Conservation (phyloP, 305 asterid species). For the Rubia tinctorum region DNA sequence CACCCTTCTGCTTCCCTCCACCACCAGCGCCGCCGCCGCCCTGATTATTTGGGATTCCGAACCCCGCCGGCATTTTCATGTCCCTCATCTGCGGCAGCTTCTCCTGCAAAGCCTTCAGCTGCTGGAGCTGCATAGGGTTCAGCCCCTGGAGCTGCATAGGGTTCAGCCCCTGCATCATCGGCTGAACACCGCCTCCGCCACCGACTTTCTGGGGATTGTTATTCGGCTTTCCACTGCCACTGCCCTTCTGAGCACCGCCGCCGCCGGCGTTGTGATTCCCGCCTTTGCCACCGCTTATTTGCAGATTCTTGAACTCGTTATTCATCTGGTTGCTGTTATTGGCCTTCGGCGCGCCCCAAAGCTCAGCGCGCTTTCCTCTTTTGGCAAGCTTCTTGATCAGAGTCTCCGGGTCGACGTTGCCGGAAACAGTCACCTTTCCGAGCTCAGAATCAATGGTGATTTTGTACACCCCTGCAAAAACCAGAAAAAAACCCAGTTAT, state of each 20-base stretch:
- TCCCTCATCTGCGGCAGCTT: conserved; percentile 59
- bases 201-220: conserved; percentile 51
- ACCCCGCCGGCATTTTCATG: conserved; percentile 33
- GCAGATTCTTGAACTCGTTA: conserved; percentile 64
- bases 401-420: conserved; percentile 66
- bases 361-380: conserved; percentile 76
- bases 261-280: conserved; percentile 41
- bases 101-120: conserved; percentile 68
- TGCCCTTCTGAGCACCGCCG: conserved; percentile 27
- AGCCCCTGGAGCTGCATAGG: conserved; percentile 47
- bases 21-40: conserved; percentile 30
- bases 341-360: conserved; percentile 73
- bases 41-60: conserved; percentile 32
- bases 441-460: conserved; percentile 65
- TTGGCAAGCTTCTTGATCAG: conserved; percentile 72
- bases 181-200: conserved; percentile 14
- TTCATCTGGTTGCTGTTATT: conserved; percentile 33
- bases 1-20: conserved; percentile 33
- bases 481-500: background rate
- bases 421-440: conserved; percentile 79
- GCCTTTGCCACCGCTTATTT: conserved; percentile 52
- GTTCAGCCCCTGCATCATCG: conserved; percentile 35
- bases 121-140: conserved; percentile 56
- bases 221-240: conserved; percentile 26
- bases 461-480: conserved; percentile 67